These are phyloP conservation scores for Alternaria solani DNA, from an alignment of 2,329 filamentous ascomycete species.

Conservation along the genomic window DNA sequence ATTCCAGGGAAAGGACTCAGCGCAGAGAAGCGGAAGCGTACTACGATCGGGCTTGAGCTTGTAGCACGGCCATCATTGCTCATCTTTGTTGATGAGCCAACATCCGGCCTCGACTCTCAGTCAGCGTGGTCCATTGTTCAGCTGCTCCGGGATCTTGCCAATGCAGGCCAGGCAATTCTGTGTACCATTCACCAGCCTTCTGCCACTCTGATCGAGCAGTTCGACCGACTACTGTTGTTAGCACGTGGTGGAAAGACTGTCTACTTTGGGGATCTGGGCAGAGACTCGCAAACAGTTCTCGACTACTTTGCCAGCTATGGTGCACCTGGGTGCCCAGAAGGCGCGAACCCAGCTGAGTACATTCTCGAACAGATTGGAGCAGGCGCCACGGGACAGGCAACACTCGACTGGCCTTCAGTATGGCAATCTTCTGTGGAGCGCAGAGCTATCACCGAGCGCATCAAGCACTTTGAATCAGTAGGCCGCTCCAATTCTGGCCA, in stretches of 20 bases:
- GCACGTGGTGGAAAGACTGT: slow-evolving; percentile 75
- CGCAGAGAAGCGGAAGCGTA: slow-evolving; percentile 67
- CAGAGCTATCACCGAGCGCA: slow-evolving; percentile 45
- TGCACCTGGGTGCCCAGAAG: slow-evolving; percentile 65
- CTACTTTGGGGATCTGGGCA: slow-evolving; percentile 80
- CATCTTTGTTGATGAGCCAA: slow-evolving; percentile 66
- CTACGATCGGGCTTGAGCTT: slow-evolving; percentile 63
- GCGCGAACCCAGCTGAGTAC: slow-evolving; percentile 82
- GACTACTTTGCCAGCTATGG: slow-evolving; percentile 77
- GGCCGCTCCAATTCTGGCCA: neutral
- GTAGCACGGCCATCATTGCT: slow-evolving; percentile 30
- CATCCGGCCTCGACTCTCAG: slow-evolving; percentile 78
- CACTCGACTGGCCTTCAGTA: slow-evolving; percentile 20
- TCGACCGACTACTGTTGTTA: slow-evolving; percentile 78
- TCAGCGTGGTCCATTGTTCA: slow-evolving; percentile 88
- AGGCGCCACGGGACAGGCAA: neutral
- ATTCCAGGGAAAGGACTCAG: slow-evolving; percentile 27
- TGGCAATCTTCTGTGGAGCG: slow-evolving; percentile 22
- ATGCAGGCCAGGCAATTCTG: slow-evolving; percentile 79
- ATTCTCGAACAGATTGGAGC: slow-evolving; percentile 63
- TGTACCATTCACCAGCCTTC: slow-evolving; percentile 95
- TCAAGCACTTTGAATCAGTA: slow-evolving; percentile 60
- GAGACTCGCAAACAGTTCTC: slow-evolving; percentile 69
- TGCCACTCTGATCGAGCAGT: slow-evolving; percentile 87
- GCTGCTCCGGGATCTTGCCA: slow-evolving; percentile 83